phyloP scores from a whole-genome alignment of 768 basidiomycete genomes.

The Coprinopsis sp. region DNA sequence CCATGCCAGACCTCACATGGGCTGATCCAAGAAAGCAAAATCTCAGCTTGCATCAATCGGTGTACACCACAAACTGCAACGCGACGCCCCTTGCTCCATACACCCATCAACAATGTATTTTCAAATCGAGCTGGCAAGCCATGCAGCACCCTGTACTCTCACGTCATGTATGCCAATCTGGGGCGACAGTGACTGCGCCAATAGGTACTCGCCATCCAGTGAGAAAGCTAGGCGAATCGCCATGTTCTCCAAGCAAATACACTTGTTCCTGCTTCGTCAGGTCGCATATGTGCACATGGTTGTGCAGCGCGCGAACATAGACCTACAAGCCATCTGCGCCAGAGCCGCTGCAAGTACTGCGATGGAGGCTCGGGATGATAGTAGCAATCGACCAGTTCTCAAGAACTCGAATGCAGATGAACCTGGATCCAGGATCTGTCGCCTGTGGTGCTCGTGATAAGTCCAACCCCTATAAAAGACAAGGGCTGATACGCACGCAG shows the following conservation, averaged over 20 bases:
- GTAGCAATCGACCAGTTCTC: conserved; percentile 67
- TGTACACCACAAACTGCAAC: conserved; percentile 90
- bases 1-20: conserved; percentile 1
- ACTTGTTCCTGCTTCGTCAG: conserved; percentile 79
- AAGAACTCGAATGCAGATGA: conserved; percentile 88
- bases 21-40: neutral
- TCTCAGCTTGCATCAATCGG: conserved; percentile 73
- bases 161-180: conserved; percentile 88
- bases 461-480: conserved; percentile 90
- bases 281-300: conserved; percentile 95
- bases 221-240: conserved; percentile 92
- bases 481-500: conserved; percentile 84
- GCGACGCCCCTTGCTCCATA: conserved; percentile 80
- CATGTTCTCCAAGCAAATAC: conserved; percentile 78
- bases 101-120: conserved; percentile 72
- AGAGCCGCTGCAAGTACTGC: conserved; percentile 90
- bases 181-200: conserved; percentile 88
- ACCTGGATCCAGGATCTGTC: conserved; percentile 86
- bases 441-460: conserved; percentile 87
- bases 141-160: conserved; percentile 75
- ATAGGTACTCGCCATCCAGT: conserved; percentile 83
- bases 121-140: conserved; percentile 97
- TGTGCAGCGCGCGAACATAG: conserved; percentile 92
- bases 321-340: conserved; percentile 85
- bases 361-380: conserved; percentile 80